phyloP scores from a whole-genome alignment of 495 filamentous ascomycete species.

The Terfezia claveryi region DNA sequence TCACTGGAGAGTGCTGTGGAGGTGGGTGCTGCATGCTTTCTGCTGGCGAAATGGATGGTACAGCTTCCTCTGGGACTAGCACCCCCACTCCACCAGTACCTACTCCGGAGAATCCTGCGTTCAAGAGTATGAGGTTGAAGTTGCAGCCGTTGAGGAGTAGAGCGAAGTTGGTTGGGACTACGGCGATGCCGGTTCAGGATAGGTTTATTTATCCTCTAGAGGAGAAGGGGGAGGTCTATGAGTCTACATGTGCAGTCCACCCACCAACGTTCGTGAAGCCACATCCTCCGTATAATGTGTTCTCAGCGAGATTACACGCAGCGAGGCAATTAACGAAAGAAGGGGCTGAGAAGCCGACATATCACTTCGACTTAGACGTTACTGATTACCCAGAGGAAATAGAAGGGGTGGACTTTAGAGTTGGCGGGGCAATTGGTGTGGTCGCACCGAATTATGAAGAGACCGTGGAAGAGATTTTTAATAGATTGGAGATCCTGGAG shows the following conservation, averaged over 20 bases:
- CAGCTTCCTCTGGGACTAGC: background rate
- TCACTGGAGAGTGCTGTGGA: conserved; percentile 64
- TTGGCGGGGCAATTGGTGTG: conserved; percentile 86
- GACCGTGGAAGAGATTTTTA: conserved; percentile 63
- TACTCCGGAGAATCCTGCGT: conserved; percentile 71
- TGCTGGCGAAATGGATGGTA: conserved; percentile 14
- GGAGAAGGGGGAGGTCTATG: conserved; percentile 6
- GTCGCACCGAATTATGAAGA: conserved; percentile 63
- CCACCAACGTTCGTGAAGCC: conserved; percentile 82
- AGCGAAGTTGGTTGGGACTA: conserved; percentile 44
- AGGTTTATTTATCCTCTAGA: conserved; percentile 21
- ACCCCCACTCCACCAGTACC: conserved; percentile 27
- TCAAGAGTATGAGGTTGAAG: conserved; percentile 49
- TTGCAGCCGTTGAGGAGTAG: conserved; percentile 47
- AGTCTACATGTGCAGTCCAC: conserved; percentile 29
- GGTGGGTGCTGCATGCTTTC: conserved; percentile 66
- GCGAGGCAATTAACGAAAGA: conserved; percentile 66
- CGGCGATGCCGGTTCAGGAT: conserved; percentile 50
- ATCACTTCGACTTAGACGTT: conserved; percentile 90
- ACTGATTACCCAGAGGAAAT: conserved; percentile 79
- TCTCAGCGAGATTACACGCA: conserved; percentile 57
- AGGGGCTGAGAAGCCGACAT: conserved; percentile 93
- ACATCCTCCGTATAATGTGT: conserved; percentile 83
- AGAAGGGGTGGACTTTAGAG: conserved; percentile 74
- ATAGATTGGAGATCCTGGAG: conserved; percentile 52